Evolutionary conservation across 2,329 filamentous ascomycete genomes (phyloP).

Genomic region (Hypoxylon sp.): DNA sequence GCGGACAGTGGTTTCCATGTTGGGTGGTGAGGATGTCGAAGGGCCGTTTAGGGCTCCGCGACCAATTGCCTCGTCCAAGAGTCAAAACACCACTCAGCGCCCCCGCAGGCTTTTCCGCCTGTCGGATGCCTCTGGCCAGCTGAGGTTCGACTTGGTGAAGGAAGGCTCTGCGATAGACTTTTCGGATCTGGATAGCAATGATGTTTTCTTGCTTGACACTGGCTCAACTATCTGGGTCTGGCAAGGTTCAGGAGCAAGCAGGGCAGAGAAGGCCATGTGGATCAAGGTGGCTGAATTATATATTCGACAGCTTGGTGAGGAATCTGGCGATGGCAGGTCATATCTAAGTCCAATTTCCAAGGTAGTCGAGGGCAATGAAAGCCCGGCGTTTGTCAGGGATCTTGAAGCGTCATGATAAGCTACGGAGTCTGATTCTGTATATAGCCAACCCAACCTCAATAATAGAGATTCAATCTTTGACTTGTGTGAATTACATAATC

Average conservation of each 20-base stretch:
- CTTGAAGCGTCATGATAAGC: constrained; percentile 53
- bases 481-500: no score
- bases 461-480: no score
- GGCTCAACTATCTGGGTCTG: constrained; percentile 75
- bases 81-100: constrained; percentile 42
- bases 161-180: constrained; percentile 63
- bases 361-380: constrained; percentile 70
- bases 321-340: constrained; percentile 53
- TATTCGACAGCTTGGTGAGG: constrained; percentile 59
- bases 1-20: constrained; percentile 68
- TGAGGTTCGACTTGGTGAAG: constrained; percentile 72
- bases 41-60: constrained; percentile 43
- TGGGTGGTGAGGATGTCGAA: constrained; percentile 63
- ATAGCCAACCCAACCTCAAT: no score
- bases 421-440: not conserved
- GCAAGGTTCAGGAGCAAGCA: constrained; percentile 73
- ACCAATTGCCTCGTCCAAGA: constrained; percentile 40
- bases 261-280: constrained; percentile 72
- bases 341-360: constrained; percentile 69
- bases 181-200: constrained; percentile 69
- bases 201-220: constrained; percentile 74
- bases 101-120: constrained; percentile 71
- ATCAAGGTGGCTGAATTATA: constrained; percentile 72
- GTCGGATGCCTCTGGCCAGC: constrained; percentile 71
- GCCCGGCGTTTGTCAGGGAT: constrained; percentile 65